phyloP scores from a whole-genome alignment of 2,329 filamentous ascomycete genomes.

The Phialophora tarda region DNA sequence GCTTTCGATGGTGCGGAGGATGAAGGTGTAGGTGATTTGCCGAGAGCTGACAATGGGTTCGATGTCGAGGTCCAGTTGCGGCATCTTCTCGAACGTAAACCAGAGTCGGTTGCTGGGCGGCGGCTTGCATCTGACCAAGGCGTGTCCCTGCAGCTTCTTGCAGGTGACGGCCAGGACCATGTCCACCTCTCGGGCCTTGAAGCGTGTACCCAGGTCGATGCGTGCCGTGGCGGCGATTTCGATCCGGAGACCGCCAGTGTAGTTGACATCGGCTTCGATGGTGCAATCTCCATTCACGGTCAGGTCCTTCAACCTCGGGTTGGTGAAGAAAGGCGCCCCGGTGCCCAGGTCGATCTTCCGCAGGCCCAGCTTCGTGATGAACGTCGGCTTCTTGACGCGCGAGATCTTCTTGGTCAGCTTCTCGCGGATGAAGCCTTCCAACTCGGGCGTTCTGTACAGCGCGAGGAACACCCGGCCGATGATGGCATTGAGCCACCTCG shows the following conservation, averaged over 20 bases:
- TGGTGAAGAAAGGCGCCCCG: conserved; percentile 84
- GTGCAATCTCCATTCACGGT: conserved; percentile 90
- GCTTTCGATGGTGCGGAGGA: conserved; percentile 91
- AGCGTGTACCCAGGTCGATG: conserved; percentile 84
- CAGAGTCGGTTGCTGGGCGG: conserved; percentile 95
- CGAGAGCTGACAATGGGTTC: conserved; percentile 94
- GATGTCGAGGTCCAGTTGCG: conserved; percentile 90
- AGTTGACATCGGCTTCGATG: conserved; percentile 84
- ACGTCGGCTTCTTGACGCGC: conserved; percentile 86
- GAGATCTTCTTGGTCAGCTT: conserved; percentile 97
- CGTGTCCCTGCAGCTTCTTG: conserved; percentile 82
- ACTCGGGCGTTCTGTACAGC: conserved; percentile 79
- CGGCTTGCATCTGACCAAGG: conserved; percentile 86
- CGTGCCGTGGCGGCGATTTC: conserved; percentile 92
- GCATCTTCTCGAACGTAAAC: conserved; percentile 92
- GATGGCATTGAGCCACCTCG: conserved; percentile 90
- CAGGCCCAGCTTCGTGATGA: conserved; percentile 83
- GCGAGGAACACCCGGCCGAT: conserved; percentile 87
- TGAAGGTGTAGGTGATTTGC: conserved; percentile 92
- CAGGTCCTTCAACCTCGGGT: conserved; percentile 83
- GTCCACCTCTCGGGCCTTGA: conserved; percentile 89
- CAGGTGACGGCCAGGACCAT: conserved; percentile 84
- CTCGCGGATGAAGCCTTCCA: conserved; percentile 77
- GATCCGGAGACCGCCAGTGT: conserved; percentile 85
- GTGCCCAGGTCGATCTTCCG: conserved; percentile 85